Conservation (phyloP, 2,329 filamentous ascomycete genomes). For the Nemania abortiva region DNA sequence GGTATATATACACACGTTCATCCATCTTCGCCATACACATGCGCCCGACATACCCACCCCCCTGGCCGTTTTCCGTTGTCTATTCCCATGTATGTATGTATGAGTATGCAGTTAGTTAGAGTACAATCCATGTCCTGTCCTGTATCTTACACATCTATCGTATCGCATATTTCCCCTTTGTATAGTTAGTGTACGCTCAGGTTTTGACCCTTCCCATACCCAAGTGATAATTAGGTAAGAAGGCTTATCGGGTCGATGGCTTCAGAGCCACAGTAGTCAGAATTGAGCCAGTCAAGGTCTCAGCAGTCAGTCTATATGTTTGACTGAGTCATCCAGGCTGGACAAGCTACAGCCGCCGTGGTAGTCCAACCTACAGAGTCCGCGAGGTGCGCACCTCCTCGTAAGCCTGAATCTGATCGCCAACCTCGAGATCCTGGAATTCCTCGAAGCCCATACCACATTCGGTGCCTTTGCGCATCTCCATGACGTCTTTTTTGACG, state of each 20-base stretch:
- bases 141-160: background rate
- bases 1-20: no score
- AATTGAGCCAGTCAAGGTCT: background rate
- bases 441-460: conserved; percentile 88
- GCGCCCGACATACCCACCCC: background rate
- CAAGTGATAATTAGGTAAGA: background rate
- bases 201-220: background rate
- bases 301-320: no score
- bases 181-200: background rate
- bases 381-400: conserved; percentile 83
- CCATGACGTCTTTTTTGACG: conserved; percentile 88
- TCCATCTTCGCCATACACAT: background rate
- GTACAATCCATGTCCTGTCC: background rate
- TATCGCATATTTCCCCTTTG: background rate
- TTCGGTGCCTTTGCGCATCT: conserved; percentile 93
- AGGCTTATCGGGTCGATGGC: background rate
- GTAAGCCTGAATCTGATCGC: conserved; percentile 89
- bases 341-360: background rate
- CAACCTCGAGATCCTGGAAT: conserved; percentile 82
- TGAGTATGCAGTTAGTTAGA: background rate
- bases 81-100: background rate
- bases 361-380: conserved; percentile 54
- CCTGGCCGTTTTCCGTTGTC: background rate
- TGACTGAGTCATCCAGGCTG: background rate
- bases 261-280: background rate